Base-by-base conservation (phyloP, 345 rosid genomes). In the Abelmoschus esculentus region DNA sequence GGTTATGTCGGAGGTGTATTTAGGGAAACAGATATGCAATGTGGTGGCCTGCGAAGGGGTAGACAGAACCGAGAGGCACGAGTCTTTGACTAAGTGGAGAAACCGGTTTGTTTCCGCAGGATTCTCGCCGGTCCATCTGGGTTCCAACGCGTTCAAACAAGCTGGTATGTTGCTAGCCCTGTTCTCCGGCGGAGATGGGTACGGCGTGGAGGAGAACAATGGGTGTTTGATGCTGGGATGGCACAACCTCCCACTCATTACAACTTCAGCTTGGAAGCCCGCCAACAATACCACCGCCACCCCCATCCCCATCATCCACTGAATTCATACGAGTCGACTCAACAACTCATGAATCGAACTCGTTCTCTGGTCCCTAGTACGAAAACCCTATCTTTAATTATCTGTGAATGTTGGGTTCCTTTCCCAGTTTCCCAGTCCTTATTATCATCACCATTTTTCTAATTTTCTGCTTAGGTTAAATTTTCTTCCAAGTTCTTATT, bases 141-240 rank as follows among this genome's bases (percentile, higher is more conserved):
- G 98, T 8, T 93, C 98, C 0, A 90, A 89, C 70, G 97, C 97
- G 52, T 93, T 71, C 74, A 87, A 85, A 80, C 98, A 90, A 78
- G 97, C 96, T 0, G 86, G 98, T 70, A 86, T 81, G 90, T 70
- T 93, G 29, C 31, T 93, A 78, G 93, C 89, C 1, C 26, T 87
- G 22, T 87, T 76, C 36, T 85, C 89, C 5, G 90, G 98, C 22
- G 96, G 96, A 3, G 89, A 90, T 26, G 98, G 98, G 34, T 93
- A 89, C 66, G 73, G 83, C 31, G 98, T 93, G 80, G 97, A 93
- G 77, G 98, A 93, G 81, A 86, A 73, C 17, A 75, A 73, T 11
- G 98, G 97, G 2, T 86, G 96, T 75, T 58, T 93, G 68, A 87
- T 86, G 87, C 83, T 93, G 57, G 97, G 96, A 28, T 93, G 97